A percentile compares a stretch with the other conserved stretches of the same genome.
These are phyloP conservation scores for Immersiella caudata DNA, from an alignment of 495 filamentous ascomycete genomes.

Conservation along the genomic window DNA sequence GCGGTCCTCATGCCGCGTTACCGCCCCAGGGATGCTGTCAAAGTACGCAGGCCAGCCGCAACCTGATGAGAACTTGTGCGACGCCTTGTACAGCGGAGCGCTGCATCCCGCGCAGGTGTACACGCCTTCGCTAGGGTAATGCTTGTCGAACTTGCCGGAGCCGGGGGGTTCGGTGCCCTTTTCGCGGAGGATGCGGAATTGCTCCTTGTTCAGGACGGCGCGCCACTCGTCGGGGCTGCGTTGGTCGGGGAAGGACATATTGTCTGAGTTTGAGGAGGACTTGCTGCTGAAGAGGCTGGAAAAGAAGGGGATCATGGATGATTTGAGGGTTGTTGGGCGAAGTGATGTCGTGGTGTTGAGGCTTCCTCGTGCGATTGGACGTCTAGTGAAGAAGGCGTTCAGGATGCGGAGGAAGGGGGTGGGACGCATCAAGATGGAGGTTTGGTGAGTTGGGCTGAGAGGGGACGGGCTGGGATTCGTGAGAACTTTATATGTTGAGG, in stretches of 20 bases:
- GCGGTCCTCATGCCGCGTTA: conserved; percentile 75
- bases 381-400: conserved; percentile 2
- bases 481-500: not conserved
- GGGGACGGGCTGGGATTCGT: not conserved
- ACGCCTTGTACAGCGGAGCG: conserved; percentile 85
- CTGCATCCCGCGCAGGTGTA: conserved; percentile 86
- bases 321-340: conserved; percentile 27
- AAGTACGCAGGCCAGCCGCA: conserved; percentile 99
- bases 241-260: conserved; percentile 72
- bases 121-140: conserved; percentile 70
- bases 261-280: conserved; percentile 53
- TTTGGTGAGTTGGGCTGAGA: not conserved
- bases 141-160: conserved; percentile 84
- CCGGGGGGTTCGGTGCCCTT: conserved; percentile 85
- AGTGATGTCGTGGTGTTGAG: not conserved
- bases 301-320: conserved; percentile 75
- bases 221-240: conserved; percentile 85
- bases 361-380: not conserved
- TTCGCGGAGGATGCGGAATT: conserved; percentile 89
- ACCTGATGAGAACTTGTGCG: conserved; percentile 91
- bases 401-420: conserved; percentile 15
- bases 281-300: conserved; percentile 72
- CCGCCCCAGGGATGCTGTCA: conserved; percentile 87
- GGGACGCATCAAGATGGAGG: conserved; percentile 2
- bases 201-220: conserved; percentile 78